Evolutionary conservation across 345 rosid species (phyloP).

Genomic region (Carallia brachiata): DNA sequence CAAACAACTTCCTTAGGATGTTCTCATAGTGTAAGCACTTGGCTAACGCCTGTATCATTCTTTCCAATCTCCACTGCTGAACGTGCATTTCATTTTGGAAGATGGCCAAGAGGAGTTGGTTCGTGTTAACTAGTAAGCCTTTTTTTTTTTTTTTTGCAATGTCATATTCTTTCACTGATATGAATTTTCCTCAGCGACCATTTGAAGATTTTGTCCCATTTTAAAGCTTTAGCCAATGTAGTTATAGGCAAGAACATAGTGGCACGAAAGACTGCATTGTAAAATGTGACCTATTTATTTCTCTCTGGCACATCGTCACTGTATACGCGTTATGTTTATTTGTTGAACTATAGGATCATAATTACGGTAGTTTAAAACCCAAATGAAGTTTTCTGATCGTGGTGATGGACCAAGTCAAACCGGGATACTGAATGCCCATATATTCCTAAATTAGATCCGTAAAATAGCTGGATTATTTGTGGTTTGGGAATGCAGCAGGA

Average conservation of each 20-base stretch:
- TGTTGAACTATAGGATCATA: too few species aligned
- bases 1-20: conserved; percentile 58
- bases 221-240: background rate
- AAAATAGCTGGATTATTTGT: too few species aligned
- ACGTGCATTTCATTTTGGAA: background rate
- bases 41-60: conserved; percentile 11
- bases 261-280: conserved; percentile 13
- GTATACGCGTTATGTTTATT: too few species aligned
- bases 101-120: conserved; percentile 10
- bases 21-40: conserved; percentile 9
- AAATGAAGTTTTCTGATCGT: too few species aligned
- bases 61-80: conserved; percentile 1
- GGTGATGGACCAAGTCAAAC: too few species aligned
- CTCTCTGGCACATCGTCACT: too few species aligned
- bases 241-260: background rate
- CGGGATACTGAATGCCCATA: too few species aligned
- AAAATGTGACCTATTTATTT: background rate
- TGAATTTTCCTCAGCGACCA: background rate
- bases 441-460: too few species aligned
- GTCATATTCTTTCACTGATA: conserved; percentile 5
- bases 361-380: too few species aligned
- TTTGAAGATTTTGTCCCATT: background rate
- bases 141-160: background rate
- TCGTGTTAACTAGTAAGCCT: background rate
- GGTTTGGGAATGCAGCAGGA: too few species aligned